These are phyloP conservation scores for Beta corolliflora DNA, from an alignment of 179 eudicot genomes.

Conservation along the genomic window DNA sequence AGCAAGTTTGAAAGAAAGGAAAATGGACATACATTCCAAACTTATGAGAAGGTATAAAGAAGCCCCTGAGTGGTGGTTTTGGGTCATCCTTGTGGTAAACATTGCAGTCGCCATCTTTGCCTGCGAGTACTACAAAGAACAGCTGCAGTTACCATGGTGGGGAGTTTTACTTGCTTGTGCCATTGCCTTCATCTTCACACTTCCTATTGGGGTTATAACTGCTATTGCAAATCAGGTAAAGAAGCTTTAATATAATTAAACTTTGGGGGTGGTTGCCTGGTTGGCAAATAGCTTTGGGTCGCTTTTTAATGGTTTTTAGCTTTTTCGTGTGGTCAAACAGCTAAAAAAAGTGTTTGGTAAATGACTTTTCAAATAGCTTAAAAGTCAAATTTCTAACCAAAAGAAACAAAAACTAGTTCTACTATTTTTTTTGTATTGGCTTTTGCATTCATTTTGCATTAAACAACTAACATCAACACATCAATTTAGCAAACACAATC, in stretches of 20 bases:
- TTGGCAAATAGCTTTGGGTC: no score
- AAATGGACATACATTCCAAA: slow-evolving; percentile 79
- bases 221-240: slow-evolving; percentile 93
- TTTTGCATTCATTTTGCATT: background rate
- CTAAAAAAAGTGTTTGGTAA: no score
- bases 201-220: slow-evolving; percentile 88
- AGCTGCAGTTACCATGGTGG: slow-evolving; percentile 99
- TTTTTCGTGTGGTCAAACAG: no score
- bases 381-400: no score
- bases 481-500: no score
- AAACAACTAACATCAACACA: no score
- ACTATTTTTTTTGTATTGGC: no score
- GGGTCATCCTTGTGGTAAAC: slow-evolving; percentile 68
- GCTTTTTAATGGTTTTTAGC: no score
- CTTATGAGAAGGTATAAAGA: slow-evolving; percentile 81
- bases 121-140: slow-evolving; percentile 87
- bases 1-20: slow-evolving; percentile 72
- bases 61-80: slow-evolving; percentile 98
- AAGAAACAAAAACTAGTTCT: no score
- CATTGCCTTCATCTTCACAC: slow-evolving; percentile 87
- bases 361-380: no score
- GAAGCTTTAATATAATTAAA: background rate
- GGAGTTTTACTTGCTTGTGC: slow-evolving; percentile 87
- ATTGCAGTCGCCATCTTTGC: slow-evolving; percentile 67
- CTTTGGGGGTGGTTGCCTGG: no score